Evolutionary conservation across 2,329 filamentous ascomycete genomes (phyloP), one percentile per base, ranked within the genome.

Genomic region (Fusarium bactridioides): DNA sequence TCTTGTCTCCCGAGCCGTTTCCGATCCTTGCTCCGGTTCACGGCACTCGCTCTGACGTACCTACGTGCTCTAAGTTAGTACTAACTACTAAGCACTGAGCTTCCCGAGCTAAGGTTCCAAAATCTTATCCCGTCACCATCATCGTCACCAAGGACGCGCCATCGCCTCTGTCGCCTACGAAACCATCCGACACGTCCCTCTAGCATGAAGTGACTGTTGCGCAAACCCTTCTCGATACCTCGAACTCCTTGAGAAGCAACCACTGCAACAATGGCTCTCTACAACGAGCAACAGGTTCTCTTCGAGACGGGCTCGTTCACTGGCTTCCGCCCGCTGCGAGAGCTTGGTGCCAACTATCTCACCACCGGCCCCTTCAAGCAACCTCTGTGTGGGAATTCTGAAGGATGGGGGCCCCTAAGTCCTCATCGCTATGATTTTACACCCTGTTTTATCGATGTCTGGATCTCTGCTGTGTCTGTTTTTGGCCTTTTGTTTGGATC

Each of bases 321-420:
- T 21, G 90, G 90, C 73, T 86, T 86, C 74, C 85, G 87, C 66
- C 83, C 86, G 27, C 72, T 84, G 50, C 81, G 83, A 64, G 79
- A 85, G 71, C 83, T 91, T 60, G 88, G 89, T 43, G 84, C 84
- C 64, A 83, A 86, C 69, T 94, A 93, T 81, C 87, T 94, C 69
- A 86, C 81, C 67, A 83, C 86, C n/a, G 81, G 83, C 35, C 69
- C 81, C 35, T 84, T 85, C 78, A 83, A 84, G 73, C 93, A 97
- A 80, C 90, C 93, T 64, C 86, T 98, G 82, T 98, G 95, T 84
- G 90, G 92, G 81, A 96, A 97, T 83, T 86, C 87, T 61, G 95
- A 98, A 83, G 97, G 96, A 78, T 99, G 96, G 96, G 97, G 97
- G 3, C 96, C 96, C 27, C 80, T 99, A 80, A 98, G 94, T 82